phyloP scores from a whole-genome alignment of 257 asterid genomes.

The Solanum tacnaense region DNA sequence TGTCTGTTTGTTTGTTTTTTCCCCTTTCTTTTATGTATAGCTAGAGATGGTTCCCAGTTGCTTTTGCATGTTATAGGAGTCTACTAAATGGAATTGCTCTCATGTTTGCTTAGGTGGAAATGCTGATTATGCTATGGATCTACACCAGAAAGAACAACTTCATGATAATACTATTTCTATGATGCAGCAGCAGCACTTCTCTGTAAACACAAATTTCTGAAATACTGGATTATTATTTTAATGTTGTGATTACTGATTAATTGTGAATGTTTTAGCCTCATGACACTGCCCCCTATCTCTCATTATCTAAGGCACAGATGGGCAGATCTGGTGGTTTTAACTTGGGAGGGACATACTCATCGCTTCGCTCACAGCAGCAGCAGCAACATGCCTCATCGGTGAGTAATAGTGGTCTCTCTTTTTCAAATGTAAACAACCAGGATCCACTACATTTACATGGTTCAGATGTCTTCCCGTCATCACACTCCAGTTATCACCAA shows the following conservation, averaged over 20 bases:
- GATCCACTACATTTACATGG: slow-evolving; percentile 62
- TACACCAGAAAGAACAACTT: slow-evolving; percentile 87
- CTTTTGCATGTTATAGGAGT: neutral
- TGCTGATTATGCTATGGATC: slow-evolving; percentile 68
- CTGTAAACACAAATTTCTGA: slow-evolving; percentile 41
- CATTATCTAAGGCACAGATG: slow-evolving; percentile 47
- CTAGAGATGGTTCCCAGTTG: neutral
- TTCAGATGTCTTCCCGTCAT: slow-evolving; percentile 78
- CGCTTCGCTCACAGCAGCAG: slow-evolving; percentile 82
- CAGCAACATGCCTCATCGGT: slow-evolving; percentile 60
- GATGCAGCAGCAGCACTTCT: slow-evolving; percentile 89
- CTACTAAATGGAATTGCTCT: neutral
- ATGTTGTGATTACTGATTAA: neutral
- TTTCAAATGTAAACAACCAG: slow-evolving; percentile 33
- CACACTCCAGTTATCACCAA: slow-evolving; percentile 67
- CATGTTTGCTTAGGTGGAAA: slow-evolving; percentile 56
- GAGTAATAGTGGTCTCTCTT: slow-evolving; percentile 40
- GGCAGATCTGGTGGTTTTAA: slow-evolving; percentile 92
- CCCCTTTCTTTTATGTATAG: neutral
- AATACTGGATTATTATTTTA: neutral
- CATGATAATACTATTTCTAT: slow-evolving; percentile 70
- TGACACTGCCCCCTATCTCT: neutral
- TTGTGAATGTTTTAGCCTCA: neutral
- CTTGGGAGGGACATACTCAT: slow-evolving; percentile 73
- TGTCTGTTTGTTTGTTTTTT: neutral